A percentile compares a stretch with the other conserved stretches of the same genome.
Conservation (phyloP, 441 rosid species). For the Syzygium malaccense region DNA sequence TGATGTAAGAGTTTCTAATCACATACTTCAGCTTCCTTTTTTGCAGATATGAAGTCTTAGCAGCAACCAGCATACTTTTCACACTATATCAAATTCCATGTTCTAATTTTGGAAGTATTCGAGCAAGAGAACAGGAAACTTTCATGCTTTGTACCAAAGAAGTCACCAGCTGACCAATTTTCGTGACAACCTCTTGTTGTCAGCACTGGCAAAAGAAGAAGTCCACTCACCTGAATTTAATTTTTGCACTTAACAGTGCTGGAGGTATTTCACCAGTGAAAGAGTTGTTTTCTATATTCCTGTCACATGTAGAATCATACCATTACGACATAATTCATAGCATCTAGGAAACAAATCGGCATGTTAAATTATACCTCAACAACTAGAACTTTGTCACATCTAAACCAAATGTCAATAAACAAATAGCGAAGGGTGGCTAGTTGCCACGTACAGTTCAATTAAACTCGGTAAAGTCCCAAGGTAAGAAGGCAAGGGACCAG, state of each 20-base stretch:
- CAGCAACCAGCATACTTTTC: not conserved
- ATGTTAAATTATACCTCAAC: not conserved
- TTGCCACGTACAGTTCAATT: constrained; percentile 60
- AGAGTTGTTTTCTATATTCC: constrained; percentile 77
- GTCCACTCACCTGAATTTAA: constrained; percentile 60
- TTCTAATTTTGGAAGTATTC: not conserved
- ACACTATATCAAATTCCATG: not conserved
- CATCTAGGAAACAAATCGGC: not conserved
- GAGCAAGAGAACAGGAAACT: not conserved
- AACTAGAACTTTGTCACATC: not conserved
- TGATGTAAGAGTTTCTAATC: not conserved
- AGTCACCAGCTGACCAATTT: not conserved
- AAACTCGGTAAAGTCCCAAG: constrained; percentile 57
- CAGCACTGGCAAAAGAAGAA: constrained; percentile 1
- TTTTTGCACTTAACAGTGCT: constrained; percentile 42
- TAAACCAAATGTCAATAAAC: not conserved
- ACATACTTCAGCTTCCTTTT: not conserved
- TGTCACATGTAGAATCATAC: constrained; percentile 23
- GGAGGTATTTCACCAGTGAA: constrained; percentile 67
- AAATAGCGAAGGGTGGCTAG: not conserved
- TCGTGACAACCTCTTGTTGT: not conserved
- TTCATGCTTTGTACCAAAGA: not conserved
- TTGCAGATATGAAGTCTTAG: not conserved
- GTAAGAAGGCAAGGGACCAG: constrained; percentile 66
- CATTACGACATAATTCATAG: not conserved